Base-by-base conservation (phyloP, 2,329 filamentous ascomycete species). In the Anisogramma anomala region DNA sequence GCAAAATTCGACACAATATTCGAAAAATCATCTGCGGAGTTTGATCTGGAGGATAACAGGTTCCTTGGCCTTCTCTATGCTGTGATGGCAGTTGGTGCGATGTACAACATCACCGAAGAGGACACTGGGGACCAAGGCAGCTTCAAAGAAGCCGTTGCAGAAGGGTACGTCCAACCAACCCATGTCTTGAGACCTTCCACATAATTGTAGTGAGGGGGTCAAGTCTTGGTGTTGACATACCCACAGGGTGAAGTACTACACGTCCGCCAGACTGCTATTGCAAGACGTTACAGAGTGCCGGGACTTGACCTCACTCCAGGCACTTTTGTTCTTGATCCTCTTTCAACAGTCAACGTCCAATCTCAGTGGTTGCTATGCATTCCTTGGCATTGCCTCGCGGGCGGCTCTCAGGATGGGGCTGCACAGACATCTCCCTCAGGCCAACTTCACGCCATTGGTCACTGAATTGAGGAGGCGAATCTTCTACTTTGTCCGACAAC, bases 281-380 rank as follows among this genome's bases (percentile, higher is more conserved):
- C 68, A 74, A 42, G 77, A 80, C 47, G 65, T 79, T 32, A 76
- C 75, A 1, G 76, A 80, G 45, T 87, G 82, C 50, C 77, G 83
- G 34, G 83, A 88, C 54, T 65, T 89, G 32, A 73, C 69, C 15
- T 83, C 83, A 1, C 64, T 89, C 7, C 84, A 91, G 57, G 77
- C 81, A 2, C 69, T 91, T 6, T 63, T 87, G 15, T 87, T 85
- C 56, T 83, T 87, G 71, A 82, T 87, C 36, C 64, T 89, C 3
- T 91, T 88, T 54, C 68, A 89, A 1, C 84, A 91, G 54, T 77
- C 81, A 2, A 84, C 84, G 2, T 82, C 83, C 8, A 84, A 85
- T 54, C 64, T 89, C 22, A 84, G 79, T 54, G 82, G 78, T 8
- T 89, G 84, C 55, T 89, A 89, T 58, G 77, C 82, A 0, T 87